Conservation (phyloP, 306 rosid species). For the Casuarina cunninghamiana region DNA sequence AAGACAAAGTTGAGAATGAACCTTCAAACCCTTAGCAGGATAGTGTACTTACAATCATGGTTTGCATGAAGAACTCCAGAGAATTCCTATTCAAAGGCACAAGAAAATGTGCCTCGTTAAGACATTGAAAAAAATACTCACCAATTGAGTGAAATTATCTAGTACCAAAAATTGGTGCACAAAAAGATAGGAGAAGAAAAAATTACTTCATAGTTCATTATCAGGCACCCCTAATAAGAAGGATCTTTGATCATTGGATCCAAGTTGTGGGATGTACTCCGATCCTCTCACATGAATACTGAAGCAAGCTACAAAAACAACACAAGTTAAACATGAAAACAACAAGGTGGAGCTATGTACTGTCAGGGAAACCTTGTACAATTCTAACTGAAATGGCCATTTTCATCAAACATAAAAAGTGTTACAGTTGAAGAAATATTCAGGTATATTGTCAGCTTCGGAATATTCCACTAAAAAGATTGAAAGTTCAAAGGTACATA, state of each 20-base stretch:
- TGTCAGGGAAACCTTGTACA: neutral
- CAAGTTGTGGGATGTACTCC: slow-evolving; percentile 80
- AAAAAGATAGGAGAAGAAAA: neutral
- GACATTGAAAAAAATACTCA: neutral
- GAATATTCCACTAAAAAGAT: neutral
- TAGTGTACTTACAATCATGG: neutral
- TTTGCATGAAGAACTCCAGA: neutral
- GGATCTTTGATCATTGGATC: slow-evolving; percentile 69
- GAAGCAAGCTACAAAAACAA: slow-evolving; percentile 77
- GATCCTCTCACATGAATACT: slow-evolving; percentile 93
- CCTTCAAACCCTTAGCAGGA: neutral
- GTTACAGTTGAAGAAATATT: neutral
- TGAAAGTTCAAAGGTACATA: neutral
- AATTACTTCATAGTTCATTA: slow-evolving; percentile 61
- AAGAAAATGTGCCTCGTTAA: neutral
- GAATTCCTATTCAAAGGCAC: neutral
- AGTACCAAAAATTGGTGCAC: neutral
- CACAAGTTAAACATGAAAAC: neutral
- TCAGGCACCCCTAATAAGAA: slow-evolving; percentile 69
- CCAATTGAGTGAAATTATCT: neutral
- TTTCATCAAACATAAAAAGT: neutral
- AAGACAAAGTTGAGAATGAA: neutral
- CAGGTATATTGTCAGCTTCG: neutral
- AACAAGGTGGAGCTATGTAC: neutral
- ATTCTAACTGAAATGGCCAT: neutral